A percentile compares a stretch with the other conserved stretches of the same genome.
Evolutionary conservation across 352 stramenopile species (phyloP).

Genomic region (Pythium biforme): DNA sequence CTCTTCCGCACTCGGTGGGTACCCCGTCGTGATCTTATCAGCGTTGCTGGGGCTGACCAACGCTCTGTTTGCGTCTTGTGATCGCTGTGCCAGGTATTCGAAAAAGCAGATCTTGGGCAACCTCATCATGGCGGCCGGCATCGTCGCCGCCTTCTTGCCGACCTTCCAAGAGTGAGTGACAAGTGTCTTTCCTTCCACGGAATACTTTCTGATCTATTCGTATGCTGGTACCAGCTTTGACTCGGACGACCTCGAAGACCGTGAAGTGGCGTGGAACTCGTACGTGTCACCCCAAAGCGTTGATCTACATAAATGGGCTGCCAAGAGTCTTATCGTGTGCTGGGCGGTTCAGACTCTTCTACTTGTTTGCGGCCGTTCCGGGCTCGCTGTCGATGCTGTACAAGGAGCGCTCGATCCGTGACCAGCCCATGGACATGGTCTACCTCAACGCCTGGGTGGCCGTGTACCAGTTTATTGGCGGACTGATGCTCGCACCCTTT

Average conservation of each 20-base stretch:
- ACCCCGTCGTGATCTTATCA: background rate
- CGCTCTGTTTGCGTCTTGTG: too few relatives aligned
- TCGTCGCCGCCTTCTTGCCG: conserved; percentile 75
- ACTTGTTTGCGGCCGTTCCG: conserved; percentile 72
- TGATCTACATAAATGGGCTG: background rate
- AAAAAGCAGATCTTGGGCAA: conserved; percentile 72
- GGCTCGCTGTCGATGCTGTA: conserved; percentile 85
- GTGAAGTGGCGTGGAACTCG: conserved; percentile 82
- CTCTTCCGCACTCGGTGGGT: conserved; percentile 55
- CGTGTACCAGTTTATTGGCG: conserved; percentile 83
- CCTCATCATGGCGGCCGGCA: conserved; percentile 56
- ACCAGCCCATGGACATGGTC: conserved; percentile 85
- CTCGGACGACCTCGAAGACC: conserved; percentile 61
- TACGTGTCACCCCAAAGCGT: conserved; percentile 20
- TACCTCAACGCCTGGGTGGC: conserved; percentile 88
- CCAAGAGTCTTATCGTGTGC: background rate
- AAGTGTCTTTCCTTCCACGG: too few relatives aligned
- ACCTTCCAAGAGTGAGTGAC: conserved; percentile 71
- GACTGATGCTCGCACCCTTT: conserved; percentile 75
- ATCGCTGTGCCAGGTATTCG: conserved; percentile 48
- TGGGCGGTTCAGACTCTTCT: conserved; percentile 45
- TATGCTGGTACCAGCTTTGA: conserved; percentile 38
- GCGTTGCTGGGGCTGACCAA: background rate
- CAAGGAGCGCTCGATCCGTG: conserved; percentile 77
- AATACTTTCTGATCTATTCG: background rate